Base-by-base conservation (phyloP, 129 eudicot genomes). In the Glebionis coronaria region DNA sequence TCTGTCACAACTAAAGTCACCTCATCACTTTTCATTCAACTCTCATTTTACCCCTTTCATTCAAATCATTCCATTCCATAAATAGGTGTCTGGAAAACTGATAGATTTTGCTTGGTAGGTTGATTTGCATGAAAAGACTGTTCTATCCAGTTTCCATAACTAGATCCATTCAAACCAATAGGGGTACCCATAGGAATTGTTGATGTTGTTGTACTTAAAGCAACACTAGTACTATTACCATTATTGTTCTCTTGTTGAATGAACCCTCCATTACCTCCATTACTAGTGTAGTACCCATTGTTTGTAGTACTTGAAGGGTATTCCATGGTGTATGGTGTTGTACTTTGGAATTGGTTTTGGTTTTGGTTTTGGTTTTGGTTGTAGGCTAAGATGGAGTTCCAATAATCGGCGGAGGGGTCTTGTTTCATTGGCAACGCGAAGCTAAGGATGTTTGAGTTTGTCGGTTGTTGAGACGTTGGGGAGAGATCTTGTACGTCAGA, bases 41-140 rank as follows among this genome's bases (percentile, higher is more conserved):
- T 56, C 73, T 59, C 68, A 49, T 58, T 61, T 70, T 69, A 63
- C 68, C 56, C 63, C 57, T 71, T 56, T 14, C 47, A n/a, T 65
- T 21, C 58, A 61, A 55, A 71, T 90, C 88, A 90, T 82, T 90
- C 97, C 78, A 90, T 84, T 62, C 97, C 95, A 71, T 80, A 90
- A 49, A 90, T 90, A 25, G 95, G 87, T 42, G 91, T 80, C 81
- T 84, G 95, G 56, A 80, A 76, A 53, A 76, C 83, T 44, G 97
- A 78, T 45, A 80, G 73, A 74, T 73, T 83, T 13, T 80, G 67
- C 67, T 84, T 86, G 63, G 71, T 83, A 63, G 80, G 61, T 69
- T 84, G 88, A 56, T 77, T 78, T 51, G 91, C 69, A 65, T 83
- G 74, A 65, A 64, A 69, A 44, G 83, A 58, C 65, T 80, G 82